Conservation (phyloP, 148 eudicot genomes). For the Rhododendron vialii region DNA sequence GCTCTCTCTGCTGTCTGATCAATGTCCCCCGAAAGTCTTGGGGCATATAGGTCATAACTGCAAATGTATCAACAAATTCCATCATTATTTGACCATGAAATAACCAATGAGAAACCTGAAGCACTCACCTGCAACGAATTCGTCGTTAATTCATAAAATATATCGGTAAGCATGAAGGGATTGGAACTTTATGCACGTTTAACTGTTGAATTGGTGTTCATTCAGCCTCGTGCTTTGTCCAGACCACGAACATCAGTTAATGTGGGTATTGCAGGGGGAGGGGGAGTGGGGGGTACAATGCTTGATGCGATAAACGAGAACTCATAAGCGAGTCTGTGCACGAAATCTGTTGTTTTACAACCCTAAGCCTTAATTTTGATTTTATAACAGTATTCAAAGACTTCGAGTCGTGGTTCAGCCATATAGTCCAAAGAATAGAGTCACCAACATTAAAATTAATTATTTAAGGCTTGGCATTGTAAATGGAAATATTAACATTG, state of each 20-base stretch:
- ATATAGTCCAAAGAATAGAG: background rate
- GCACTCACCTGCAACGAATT: background rate
- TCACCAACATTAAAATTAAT: background rate
- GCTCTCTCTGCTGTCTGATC: conserved; percentile 91
- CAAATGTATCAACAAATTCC: conserved; percentile 18
- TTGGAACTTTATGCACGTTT: background rate
- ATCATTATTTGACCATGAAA: background rate
- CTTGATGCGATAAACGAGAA: background rate
- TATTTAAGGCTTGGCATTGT: background rate
- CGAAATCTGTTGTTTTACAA: background rate
- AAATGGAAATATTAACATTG: background rate
- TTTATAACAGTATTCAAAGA: background rate
- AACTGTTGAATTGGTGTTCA: background rate
- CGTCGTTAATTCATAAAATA: background rate
- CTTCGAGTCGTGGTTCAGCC: background rate
- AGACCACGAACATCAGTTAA: background rate
- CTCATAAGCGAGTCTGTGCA: background rate
- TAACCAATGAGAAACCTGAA: background rate
- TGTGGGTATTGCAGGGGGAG: background rate
- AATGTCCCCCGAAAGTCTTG: conserved; percentile 93
- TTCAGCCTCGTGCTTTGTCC: background rate
- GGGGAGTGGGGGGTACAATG: background rate
- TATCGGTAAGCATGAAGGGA: background rate
- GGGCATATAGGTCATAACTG: conserved; percentile 99
- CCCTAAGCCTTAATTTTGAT: background rate